These are phyloP conservation scores for Xerocomus spinulosus DNA, from an alignment of 768 basidiomycete genomes.

Conservation along the genomic window DNA sequence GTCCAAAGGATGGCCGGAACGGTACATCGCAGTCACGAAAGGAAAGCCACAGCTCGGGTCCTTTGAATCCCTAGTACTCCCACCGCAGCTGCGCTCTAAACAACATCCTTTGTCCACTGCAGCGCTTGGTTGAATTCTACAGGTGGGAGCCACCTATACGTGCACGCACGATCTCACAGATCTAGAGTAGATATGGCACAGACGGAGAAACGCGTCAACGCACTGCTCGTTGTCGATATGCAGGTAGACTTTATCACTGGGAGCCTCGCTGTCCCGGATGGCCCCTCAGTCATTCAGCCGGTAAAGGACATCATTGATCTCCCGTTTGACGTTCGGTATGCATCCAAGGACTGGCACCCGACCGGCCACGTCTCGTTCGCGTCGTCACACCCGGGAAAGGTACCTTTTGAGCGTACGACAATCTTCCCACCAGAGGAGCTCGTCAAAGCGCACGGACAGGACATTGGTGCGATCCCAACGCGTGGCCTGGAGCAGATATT, in stretches of 20 bases:
- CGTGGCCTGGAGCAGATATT: conserved; percentile 48
- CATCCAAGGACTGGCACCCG: conserved; percentile 59
- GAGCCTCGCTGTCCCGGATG: conserved; percentile 64
- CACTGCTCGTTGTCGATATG: conserved; percentile 70
- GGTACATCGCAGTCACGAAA: no score
- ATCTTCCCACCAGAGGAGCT: conserved; percentile 32
- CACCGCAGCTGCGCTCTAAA: no score
- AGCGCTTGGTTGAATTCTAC: neutral
- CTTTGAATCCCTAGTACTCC: no score
- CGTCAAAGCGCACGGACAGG: conserved; percentile 26
- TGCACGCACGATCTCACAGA: neutral
- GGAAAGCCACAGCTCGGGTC: no score
- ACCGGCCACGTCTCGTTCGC: conserved; percentile 69
- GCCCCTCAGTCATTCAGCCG: conserved; percentile 49
- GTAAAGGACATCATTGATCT: conserved; percentile 56
- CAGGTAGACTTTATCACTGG: conserved; percentile 83
- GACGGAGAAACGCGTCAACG: conserved; percentile 25
- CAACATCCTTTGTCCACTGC: no score
- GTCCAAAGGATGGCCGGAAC: no score
- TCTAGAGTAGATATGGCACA: conserved; percentile 16
- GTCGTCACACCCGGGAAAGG: conserved; percentile 38
- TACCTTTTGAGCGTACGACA: conserved; percentile 38
- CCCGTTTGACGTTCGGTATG: conserved; percentile 49
- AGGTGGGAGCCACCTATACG: neutral
- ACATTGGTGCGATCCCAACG: conserved; percentile 9